Evolutionary conservation across 2,329 filamentous ascomycete species (phyloP).

Genomic region (Colletotrichum australisinense): DNA sequence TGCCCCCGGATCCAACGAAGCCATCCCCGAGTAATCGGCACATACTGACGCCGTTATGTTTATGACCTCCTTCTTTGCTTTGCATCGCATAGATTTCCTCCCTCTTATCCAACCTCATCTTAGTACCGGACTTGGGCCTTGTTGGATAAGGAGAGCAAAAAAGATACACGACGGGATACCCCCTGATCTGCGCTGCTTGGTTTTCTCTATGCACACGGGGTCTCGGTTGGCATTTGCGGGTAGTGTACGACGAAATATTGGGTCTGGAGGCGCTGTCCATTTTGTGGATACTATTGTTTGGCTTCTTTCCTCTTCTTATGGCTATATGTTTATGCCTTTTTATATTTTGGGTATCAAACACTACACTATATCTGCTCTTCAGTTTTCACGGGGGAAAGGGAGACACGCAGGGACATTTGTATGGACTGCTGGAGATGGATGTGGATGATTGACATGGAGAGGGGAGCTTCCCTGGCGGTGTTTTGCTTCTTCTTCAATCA

Average conservation of each 20-base stretch:
- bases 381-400: not conserved
- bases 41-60: constrained; percentile 31
- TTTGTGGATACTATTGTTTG: constrained; percentile 1
- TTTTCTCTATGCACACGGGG: constrained; percentile 4
- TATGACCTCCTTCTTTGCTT: constrained; percentile 27
- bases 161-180: constrained; percentile 14
- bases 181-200: constrained; percentile 1
- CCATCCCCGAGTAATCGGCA: constrained; percentile 36
- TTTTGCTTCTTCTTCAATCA: not conserved
- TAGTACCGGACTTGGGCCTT: constrained; percentile 15
- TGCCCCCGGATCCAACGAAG: constrained; percentile 11
- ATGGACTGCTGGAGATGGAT: not conserved
- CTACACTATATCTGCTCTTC: constrained; percentile 9
- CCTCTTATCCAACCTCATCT: not conserved
- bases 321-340: not conserved
- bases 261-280: constrained; percentile 10
- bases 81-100: constrained; percentile 19
- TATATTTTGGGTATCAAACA: not conserved
- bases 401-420: not conserved
- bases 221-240: constrained; percentile 18
- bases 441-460: not conserved
- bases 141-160: constrained; percentile 20
- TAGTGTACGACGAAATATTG: constrained; percentile 12
- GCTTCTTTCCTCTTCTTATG: constrained; percentile 3
- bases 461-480: not conserved